Evolutionary conservation across 306 rosid genomes (phyloP).

Genomic region (Lupinus albus): DNA sequence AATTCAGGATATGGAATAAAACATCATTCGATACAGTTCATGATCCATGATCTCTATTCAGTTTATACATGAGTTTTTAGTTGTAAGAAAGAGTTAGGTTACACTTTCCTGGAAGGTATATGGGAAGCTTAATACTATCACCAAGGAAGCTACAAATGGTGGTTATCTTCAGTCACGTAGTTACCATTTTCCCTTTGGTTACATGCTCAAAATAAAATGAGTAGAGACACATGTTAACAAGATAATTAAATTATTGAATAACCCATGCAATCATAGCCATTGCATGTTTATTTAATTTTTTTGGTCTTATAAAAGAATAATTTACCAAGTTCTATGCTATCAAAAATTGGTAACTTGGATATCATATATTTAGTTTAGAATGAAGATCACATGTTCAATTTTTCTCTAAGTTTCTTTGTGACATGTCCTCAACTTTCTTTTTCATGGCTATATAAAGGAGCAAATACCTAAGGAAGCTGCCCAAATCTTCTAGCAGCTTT

Average conservation of each 20-base stretch:
- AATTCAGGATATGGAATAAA: too few relatives aligned
- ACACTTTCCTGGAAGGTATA: constrained; percentile 71
- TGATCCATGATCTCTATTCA: too few relatives aligned
- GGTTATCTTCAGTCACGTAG: not conserved
- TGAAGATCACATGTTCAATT: too few relatives aligned
- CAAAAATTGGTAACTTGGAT: not conserved
- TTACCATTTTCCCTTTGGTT: constrained; percentile 30
- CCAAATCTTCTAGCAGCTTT: constrained; percentile 28
- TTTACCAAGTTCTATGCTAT: not conserved
- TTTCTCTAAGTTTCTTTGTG: constrained; percentile 19
- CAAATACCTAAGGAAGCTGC: constrained; percentile 39
- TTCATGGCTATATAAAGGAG: not conserved
- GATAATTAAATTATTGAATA: too few relatives aligned
- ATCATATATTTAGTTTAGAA: too few relatives aligned
- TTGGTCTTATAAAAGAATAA: constrained; percentile 6
- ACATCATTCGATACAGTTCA: too few relatives aligned
- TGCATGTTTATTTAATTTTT: not conserved
- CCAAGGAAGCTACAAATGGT: constrained; percentile 37
- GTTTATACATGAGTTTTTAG: too few relatives aligned
- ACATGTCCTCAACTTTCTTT: not conserved
- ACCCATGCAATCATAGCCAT: too few relatives aligned
- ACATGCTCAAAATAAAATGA: not conserved
- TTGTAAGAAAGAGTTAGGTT: too few relatives aligned
- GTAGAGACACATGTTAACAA: not conserved
- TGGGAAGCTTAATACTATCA: constrained; percentile 42